Percentiles rank a stretch among this genome's conserved stretches.
phyloP scores from a whole-genome alignment of 2,329 filamentous ascomycete species.

The Xylaria sp. region DNA sequence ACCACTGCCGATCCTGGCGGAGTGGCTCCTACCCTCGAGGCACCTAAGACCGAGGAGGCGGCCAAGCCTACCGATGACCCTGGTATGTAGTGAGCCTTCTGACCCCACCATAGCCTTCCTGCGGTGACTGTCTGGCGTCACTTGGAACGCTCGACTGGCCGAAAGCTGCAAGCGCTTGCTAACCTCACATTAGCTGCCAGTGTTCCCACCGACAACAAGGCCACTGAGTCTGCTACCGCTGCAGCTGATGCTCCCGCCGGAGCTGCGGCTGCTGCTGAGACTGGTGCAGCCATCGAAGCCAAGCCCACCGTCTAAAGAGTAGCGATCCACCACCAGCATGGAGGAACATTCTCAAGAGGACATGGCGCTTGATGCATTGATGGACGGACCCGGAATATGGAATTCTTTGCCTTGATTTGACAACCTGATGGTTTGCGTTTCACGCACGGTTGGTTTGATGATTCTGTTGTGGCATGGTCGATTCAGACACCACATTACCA shows the following conservation, averaged over 20 bases:
- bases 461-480: slow-evolving; percentile 10
- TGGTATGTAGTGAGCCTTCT: slow-evolving; percentile 42
- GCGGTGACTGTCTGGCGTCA: slow-evolving; percentile 13
- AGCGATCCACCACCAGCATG: slow-evolving; percentile 11
- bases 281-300: slow-evolving; percentile 21
- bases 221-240: slow-evolving; percentile 37
- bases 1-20: slow-evolving; percentile 13
- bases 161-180: slow-evolving; percentile 31
- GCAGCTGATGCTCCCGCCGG: slow-evolving; percentile 42
- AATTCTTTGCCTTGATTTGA: slow-evolving; percentile 15
- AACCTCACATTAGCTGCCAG: slow-evolving; percentile 33
- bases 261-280: slow-evolving; percentile 26
- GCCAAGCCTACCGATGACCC: slow-evolving; percentile 42
- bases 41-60: slow-evolving; percentile 47
- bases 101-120: slow-evolving; percentile 22
- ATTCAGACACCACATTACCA: slow-evolving; percentile 40
- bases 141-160: slow-evolving; percentile 1
- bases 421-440: slow-evolving; percentile 4
- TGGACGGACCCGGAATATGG: slow-evolving; percentile 20
- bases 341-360: slow-evolving; percentile 3
- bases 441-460: slow-evolving; percentile 1
- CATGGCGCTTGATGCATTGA: slow-evolving; percentile 14
- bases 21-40: slow-evolving; percentile 41
- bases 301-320: slow-evolving; percentile 27
- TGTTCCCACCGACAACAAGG: slow-evolving; percentile 29